Evolutionary conservation across 345 rosid species (phyloP), one percentile per base, ranked within the genome.

Genomic region (Camelina laxa): DNA sequence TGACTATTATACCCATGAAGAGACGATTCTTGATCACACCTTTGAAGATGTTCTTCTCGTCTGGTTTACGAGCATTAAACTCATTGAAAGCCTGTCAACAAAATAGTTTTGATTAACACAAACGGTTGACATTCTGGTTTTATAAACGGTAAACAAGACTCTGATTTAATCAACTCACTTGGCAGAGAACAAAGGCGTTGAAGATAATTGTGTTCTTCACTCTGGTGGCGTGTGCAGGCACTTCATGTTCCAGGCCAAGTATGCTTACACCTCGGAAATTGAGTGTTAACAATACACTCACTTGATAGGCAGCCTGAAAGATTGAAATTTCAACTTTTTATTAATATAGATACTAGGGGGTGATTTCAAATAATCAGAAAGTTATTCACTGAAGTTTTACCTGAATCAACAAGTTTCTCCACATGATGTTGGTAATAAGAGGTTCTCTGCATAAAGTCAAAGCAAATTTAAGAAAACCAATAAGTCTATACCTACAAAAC

Each of bases 391-490:
- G 9, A 33, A 17, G 5, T 36, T 61, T 10, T 83, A 90, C 99
- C 97, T 95, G 99, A 70, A 95, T 70, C 30, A 92, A 60, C 78
- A 95, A 82, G 88, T 95, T 95, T 76, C 99, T 88, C 98, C 99
- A 95, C 96, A 95, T 95, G 80, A 95, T 89, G 80, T 90, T 95
- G 53, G 98, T 89, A 48, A 92, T 84, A 60, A 95, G 98, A 70
- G 99, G 96, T 65, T 92, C 99, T 67, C 99, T 95, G 85, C 76
- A 70, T 51, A 67, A 67, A 66, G 27, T 36, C 51, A 31, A 53
- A 19, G 35, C 17, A 67, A 39, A 48, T n/a, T n/a, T 14, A 13
- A 48, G 14, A n/a, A 67, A 4, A 57, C 6, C 0, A 4, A n/a
- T 44, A 17, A 62, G 58, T 36, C 20, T 16, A 12, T 6, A 19